Evolutionary conservation across 768 basidiomycete species (phyloP).

Genomic region (Termitomyces eurrhizus): DNA sequence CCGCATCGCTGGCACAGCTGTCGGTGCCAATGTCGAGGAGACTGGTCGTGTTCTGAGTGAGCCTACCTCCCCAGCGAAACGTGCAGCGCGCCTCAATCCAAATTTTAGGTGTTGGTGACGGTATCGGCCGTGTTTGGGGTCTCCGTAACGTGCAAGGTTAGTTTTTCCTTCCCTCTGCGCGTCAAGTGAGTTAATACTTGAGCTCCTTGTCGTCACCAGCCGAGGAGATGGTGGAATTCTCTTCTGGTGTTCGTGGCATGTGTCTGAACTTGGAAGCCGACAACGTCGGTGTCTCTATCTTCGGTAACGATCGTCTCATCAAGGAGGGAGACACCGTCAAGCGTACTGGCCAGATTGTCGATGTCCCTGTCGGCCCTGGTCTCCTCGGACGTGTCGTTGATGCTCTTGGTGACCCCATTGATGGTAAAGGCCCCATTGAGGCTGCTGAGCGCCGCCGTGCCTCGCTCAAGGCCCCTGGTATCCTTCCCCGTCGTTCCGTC

Average conservation of each 20-base stretch:
- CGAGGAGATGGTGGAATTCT: constrained; percentile 99
- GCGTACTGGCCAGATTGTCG: constrained; percentile 99
- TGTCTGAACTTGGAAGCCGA: constrained; percentile 99
- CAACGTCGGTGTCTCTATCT: constrained; percentile 99
- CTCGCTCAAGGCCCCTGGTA: constrained; percentile 98
- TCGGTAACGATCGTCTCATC: constrained; percentile 97
- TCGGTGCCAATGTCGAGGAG: constrained; percentile 96
- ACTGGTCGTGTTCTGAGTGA: constrained; percentile 97
- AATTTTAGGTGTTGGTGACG: constrained; percentile 90
- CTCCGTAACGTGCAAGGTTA: constrained; percentile 96
- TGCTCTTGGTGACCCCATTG: constrained; percentile 99
- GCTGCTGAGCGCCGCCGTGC: constrained; percentile 94
- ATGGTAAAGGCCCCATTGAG: constrained; percentile 97
- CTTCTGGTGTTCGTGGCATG: constrained; percentile 99
- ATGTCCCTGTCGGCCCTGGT: constrained; percentile 96
- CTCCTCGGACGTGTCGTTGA: constrained; percentile 99
- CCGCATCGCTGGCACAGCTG: constrained; percentile 89
- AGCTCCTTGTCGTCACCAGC: constrained; percentile 40
- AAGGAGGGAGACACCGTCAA: constrained; percentile 99
- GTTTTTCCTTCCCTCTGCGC: constrained; percentile 1
- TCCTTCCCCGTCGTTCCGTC: constrained; percentile 98
- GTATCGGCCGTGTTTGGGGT: constrained; percentile 99
- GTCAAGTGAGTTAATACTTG: not conserved
- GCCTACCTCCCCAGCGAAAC: constrained; percentile 27
- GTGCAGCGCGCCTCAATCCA: constrained; percentile 19